Conservation (phyloP, 2,329 filamentous ascomycete genomes). For the Pseudocercospora fijiensis region DNA sequence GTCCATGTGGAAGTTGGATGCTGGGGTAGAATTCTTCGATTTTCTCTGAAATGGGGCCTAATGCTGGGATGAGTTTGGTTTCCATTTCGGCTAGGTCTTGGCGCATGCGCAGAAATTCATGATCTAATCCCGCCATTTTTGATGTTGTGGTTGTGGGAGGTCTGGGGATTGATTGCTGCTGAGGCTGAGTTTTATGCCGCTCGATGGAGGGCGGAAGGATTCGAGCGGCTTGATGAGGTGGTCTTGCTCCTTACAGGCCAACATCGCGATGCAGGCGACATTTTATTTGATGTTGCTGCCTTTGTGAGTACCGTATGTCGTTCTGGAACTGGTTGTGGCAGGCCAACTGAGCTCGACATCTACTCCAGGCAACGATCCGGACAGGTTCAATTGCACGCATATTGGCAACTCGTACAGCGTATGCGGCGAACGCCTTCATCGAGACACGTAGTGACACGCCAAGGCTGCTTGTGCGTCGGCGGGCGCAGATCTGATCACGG, state of each 20-base stretch:
- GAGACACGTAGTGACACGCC: neutral
- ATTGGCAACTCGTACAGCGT: neutral
- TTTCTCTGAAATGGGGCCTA: neutral
- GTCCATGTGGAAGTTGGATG: neutral
- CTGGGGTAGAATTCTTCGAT: slow-evolving; percentile 8
- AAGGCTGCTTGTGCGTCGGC: neutral
- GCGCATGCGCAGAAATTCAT: neutral
- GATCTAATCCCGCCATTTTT: neutral
- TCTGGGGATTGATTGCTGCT: neutral
- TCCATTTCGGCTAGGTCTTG: neutral
- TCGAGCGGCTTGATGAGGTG: neutral
- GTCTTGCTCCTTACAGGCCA: neutral
- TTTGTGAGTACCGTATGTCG: neutral
- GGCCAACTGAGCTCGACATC: neutral
- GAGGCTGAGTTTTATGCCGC: neutral
- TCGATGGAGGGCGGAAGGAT: neutral
- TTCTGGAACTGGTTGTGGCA: neutral
- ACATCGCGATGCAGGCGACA: neutral
- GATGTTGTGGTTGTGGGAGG: neutral
- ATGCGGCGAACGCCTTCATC: neutral
- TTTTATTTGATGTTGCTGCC: neutral
- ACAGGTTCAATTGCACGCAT: neutral
- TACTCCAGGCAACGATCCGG: neutral
- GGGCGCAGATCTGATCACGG: neutral
- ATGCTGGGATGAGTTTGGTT: neutral